Base-by-base conservation (phyloP, 2,329 filamentous ascomycete genomes). In the Tolypocladium inflatum region DNA sequence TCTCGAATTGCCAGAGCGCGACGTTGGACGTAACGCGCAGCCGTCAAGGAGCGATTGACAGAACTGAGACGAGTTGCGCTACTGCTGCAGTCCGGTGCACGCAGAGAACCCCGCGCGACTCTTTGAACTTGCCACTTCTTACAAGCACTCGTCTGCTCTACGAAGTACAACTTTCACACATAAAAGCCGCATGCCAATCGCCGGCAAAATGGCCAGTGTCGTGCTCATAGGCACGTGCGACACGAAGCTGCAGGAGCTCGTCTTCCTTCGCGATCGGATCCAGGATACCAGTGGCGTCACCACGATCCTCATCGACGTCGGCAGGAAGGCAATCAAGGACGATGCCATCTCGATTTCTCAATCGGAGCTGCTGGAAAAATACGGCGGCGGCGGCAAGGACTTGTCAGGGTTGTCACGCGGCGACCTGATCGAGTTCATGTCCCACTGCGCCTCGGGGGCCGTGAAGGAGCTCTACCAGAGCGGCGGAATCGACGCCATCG, bases 141-240 rank as follows among this genome's bases (percentile, higher is more conserved):
- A 33, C 30, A 33, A 33, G 8, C 30, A 7, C 30, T 7, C 30
- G 11, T 38, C 38, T 21, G 37, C n/a, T 26, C 21, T 4, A 15
- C 26, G n/a, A n/a, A n/a, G n/a, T 35, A 35, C 35, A 35, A 11
- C 37, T 38, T 38, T 15, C 10, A 15, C 11, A 4, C 11, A 7
- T 10, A 35, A 38, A 15, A 38, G 37, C 37, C 30, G 37, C 35
- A 15, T 11, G 37, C 37, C 37, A 38, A 15, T 38, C 37, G 37
- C 11, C 15, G 19, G 30, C 6, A 61, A 33, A 19, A 68, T 69
- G 63, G 69, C 70, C 4, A 74, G 70, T 43, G 77, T 87, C 50
- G 73, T 78, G 50, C 67, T 88, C 23, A 68, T 88, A 26, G 85
- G 85, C 23, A 88, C 84, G 17, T 84, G 81, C 65, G 85, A 88